A percentile compares a stretch with the other conserved stretches of the same genome.
phyloP scores from a whole-genome alignment of 1,139 yeast species.

The Candida sanyaensis region DNA sequence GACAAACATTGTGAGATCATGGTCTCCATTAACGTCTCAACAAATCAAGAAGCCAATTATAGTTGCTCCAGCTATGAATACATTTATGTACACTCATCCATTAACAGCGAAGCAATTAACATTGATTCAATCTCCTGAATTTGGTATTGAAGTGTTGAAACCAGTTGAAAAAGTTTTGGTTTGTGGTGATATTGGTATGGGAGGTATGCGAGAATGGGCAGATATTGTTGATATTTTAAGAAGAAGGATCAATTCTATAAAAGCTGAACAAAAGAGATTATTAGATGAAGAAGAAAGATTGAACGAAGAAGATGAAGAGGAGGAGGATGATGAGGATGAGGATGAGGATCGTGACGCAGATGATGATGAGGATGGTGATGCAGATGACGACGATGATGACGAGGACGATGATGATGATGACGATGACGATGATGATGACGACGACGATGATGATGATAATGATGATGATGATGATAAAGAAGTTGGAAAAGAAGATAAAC shows the following conservation, averaged over 20 bases:
- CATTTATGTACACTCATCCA: constrained; percentile 94
- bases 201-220: constrained; percentile 98
- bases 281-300: constrained; percentile 38
- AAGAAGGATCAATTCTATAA: constrained; percentile 44
- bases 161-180: constrained; percentile 94
- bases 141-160: constrained; percentile 72
- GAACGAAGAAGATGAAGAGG: constrained; percentile 40
- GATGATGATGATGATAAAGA: constrained; percentile 21
- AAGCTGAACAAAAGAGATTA: constrained; percentile 25
- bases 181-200: constrained; percentile 97
- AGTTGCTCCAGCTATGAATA: constrained; percentile 97
- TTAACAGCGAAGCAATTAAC: constrained; percentile 81
- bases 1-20: constrained; percentile 82
- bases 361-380: constrained; percentile 30
- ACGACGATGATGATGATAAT: constrained; percentile 30
- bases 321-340: constrained; percentile 37
- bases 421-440: constrained; percentile 25
- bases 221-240: constrained; percentile 84
- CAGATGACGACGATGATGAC: constrained; percentile 29
- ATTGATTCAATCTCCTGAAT: constrained; percentile 47
- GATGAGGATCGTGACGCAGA: constrained; percentile 34
- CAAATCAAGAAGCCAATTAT: constrained; percentile 65
- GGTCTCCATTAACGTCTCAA: constrained; percentile 65
- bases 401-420: constrained; percentile 32
- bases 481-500: constrained; percentile 12